Evolutionary conservation across 306 rosid genomes (phyloP), one percentile per base, ranked within the genome.

Genomic region (Arachis hypogaea): DNA sequence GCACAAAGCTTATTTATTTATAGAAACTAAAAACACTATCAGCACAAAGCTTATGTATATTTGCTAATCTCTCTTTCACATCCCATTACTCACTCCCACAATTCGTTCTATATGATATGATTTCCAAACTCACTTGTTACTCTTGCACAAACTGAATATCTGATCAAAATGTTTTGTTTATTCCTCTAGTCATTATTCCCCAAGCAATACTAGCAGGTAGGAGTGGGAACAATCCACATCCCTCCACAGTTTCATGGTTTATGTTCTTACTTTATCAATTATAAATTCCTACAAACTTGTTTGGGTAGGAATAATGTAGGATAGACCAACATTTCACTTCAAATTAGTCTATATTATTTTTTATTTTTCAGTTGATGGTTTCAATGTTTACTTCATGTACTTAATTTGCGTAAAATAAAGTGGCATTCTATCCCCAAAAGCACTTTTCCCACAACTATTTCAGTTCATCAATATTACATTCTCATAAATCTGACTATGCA

Each of bases 201-300:
- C 60, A 59, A 49, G 51, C 30, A 66, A 66, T 9, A 38, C 69
- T 12, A 38, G 42, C 42, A 38, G 62, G 42, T 40, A 49, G 7
- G 44, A 64, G 7, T 45, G 63, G 11, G 47, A 33, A 33, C 3
- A 33, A 33, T 33, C 38, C 38, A n/a, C 8, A 44, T 65, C 18
- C 54, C 63, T 40, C 43, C 74, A 55, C 12, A 61, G 70, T 22
- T 43, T 49, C 73, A 71, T 7, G 16, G 44, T 63, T 77, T 51
- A 57, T 38, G 42, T 40, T 73, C 29, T 36, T 40, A 52, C 46
- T 22, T 74, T 22, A 28, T 40, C 16, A 65, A 71, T 30, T 46
- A 47, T 65, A 55, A 46, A 33, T 45, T 45, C 7, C 59, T 42
- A 72, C 43, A 49, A 56, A 50, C 64, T 64, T 29, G 43, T n/a